Conservation (phyloP, 2,329 filamentous ascomycete genomes). For the Alternaria longipes region DNA sequence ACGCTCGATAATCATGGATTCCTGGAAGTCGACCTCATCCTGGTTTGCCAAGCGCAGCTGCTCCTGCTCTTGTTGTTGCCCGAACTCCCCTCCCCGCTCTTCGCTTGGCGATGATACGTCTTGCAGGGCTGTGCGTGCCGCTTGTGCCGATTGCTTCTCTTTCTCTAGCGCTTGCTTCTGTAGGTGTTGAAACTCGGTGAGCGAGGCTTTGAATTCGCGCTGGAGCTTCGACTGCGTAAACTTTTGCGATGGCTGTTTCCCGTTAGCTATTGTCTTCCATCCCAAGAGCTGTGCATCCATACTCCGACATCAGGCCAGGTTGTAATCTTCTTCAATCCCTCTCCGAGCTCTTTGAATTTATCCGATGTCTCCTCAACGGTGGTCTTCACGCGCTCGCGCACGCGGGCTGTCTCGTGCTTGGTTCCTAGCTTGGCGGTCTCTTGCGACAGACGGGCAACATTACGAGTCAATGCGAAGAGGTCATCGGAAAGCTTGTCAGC, state of each 20-base stretch:
- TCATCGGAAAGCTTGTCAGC: conserved; percentile 86
- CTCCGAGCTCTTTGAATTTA: conserved; percentile 89
- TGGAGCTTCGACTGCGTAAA: conserved; percentile 96
- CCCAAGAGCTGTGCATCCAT: conserved; percentile 61
- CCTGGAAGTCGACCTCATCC: conserved; percentile 97
- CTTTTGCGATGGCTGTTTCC: conserved; percentile 82
- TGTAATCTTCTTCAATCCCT: conserved; percentile 92
- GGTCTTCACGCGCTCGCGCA: conserved; percentile 89
- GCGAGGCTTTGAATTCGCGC: conserved; percentile 87
- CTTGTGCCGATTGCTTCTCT: conserved; percentile 84
- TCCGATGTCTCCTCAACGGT: conserved; percentile 85
- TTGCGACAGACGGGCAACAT: conserved; percentile 83
- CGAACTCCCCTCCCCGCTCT: conserved; percentile 52
- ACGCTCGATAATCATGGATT: conserved; percentile 92
- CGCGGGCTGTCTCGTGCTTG: conserved; percentile 87
- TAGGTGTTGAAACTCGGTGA: conserved; percentile 91
- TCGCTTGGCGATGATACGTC: conserved; percentile 57
- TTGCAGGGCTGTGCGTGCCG: conserved; percentile 82
- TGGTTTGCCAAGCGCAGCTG: conserved; percentile 85
- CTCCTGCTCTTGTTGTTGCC: conserved; percentile 68
- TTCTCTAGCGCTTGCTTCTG: conserved; percentile 92
- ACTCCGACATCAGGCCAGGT: conserved; percentile 74
- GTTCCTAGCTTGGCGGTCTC: conserved; percentile 89
- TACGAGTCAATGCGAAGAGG: conserved; percentile 87
- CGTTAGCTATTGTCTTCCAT: conserved; percentile 22